Evolutionary conservation across 352 stramenopile genomes (phyloP).

Genomic region (Pythium oligandrum): DNA sequence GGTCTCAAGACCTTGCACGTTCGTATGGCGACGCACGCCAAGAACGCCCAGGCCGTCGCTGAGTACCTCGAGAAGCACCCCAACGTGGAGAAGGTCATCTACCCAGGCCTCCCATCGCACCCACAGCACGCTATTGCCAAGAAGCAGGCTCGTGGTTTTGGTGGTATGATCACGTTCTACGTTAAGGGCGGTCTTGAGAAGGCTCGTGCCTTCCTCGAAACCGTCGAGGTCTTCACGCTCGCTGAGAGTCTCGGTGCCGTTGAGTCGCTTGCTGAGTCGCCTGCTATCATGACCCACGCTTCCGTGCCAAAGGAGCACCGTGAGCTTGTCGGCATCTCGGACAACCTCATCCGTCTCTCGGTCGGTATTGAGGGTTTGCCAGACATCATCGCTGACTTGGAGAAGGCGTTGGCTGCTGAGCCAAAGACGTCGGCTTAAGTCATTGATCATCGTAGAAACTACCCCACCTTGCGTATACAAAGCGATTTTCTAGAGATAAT

Average conservation of each 20-base stretch:
- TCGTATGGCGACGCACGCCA: constrained; percentile 92
- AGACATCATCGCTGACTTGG: constrained; percentile 89
- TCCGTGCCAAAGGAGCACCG: constrained; percentile 87
- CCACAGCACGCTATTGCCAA: constrained; percentile 86
- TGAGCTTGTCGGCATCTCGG: constrained; percentile 88
- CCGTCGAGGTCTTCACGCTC: constrained; percentile 90
- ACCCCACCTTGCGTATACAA: background rate
- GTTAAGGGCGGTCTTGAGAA: constrained; percentile 83
- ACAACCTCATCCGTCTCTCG: constrained; percentile 90
- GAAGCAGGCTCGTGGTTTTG: constrained; percentile 68
- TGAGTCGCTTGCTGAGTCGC: constrained; percentile 92
- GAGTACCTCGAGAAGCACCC: constrained; percentile 87
- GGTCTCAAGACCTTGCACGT: constrained; percentile 95
- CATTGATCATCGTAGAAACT: constrained; percentile 2
- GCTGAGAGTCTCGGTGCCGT: constrained; percentile 94
- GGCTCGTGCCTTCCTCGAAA: constrained; percentile 90
- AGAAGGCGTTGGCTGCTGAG: constrained; percentile 67
- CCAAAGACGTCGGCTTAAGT: constrained; percentile 21
- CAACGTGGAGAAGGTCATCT: constrained; percentile 90
- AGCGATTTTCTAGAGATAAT: no score
- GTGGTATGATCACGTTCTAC: constrained; percentile 92
- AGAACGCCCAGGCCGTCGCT: constrained; percentile 92
- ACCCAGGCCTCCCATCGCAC: constrained; percentile 89
- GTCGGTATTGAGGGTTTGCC: constrained; percentile 91
- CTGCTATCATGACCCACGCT: constrained; percentile 93